Conservation (phyloP, 345 rosid species). For the Psidium guajava region DNA sequence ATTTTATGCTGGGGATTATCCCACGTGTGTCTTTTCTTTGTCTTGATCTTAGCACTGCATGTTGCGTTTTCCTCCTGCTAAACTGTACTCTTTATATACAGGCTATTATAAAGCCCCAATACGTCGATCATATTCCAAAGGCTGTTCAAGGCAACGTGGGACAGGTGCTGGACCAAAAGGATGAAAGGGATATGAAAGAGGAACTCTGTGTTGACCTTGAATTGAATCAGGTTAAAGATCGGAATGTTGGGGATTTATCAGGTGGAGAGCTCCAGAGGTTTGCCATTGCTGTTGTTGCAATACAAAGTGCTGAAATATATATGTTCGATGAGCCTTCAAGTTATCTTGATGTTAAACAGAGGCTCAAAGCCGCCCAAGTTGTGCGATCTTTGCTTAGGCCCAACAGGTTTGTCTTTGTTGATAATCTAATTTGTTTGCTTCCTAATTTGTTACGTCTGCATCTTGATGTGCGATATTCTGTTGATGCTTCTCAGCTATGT, state of each 20-base stretch:
- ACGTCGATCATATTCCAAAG: slow-evolving; percentile 94
- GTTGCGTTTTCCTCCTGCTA: background rate
- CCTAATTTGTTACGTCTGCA: background rate
- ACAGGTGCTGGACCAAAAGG: slow-evolving; percentile 85
- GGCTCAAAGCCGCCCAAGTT: slow-evolving; percentile 98
- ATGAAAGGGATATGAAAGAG: slow-evolving; percentile 69
- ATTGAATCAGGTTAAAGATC: slow-evolving; percentile 88
- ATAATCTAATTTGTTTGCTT: background rate
- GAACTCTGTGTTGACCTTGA: slow-evolving; percentile 77
- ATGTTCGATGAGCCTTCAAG: slow-evolving; percentile 99
- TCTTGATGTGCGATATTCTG: background rate
- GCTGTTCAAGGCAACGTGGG: slow-evolving; percentile 95
- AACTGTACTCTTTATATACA: slow-evolving; percentile 2
- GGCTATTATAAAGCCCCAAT: slow-evolving; percentile 98
- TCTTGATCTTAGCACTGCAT: background rate
- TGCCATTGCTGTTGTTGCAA: slow-evolving; percentile 91
- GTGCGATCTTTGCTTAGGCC: slow-evolving; percentile 82
- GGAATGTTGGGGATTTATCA: slow-evolving; percentile 83
- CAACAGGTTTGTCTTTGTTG: slow-evolving; percentile 42
- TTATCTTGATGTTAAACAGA: slow-evolving; percentile 97
- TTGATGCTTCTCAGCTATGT: slow-evolving; percentile 55
- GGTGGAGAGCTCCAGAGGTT: slow-evolving; percentile 99
- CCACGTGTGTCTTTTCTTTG: background rate
- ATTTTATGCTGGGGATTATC: background rate
- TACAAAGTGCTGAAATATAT: slow-evolving; percentile 96